Base-by-base conservation (phyloP, 768 basidiomycete genomes). In the Fomitopsis serialis region DNA sequence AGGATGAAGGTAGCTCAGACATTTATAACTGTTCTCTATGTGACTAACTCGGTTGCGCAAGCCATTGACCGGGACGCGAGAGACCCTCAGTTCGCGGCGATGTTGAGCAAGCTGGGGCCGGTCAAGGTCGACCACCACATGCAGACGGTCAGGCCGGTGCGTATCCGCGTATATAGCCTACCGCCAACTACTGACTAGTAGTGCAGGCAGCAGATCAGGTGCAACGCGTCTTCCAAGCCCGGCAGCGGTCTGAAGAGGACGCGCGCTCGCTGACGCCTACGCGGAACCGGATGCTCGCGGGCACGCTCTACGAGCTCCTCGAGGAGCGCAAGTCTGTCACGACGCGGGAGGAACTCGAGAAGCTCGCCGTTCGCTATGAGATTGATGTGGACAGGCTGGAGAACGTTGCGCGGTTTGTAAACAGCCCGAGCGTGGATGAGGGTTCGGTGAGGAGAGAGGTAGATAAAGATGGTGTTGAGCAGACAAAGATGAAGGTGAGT, bases 11-110 rank as follows among this genome's bases (percentile, higher is more conserved):
- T 78, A 49, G n/a, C n/a, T n/a, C n/a, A n/a, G n/a, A 32, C 44
- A 6, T 10, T 13, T 5, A 1, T 7, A 6, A 2, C 8, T 15
- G 36, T 3, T 19, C 4, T 23, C 5, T 19, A 21, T 36, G 17
- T 19, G 11, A 37, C 8, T 32, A 37, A 44, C 35, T 9, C 12
- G 15, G 21, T 27, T 34, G 17, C 42, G 42, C 42, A 58, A 89
- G 87, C 72, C 8, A 82, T 89, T 60, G 74, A 80, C 51, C 69
- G 63, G 50, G 88, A 92, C 59, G 76, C 80, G n/a, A 74, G 72
- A 51, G 89, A 93, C 61, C 86, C 87, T 1, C 79, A 89, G 24
- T 79, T 92, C 48, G 65, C 87, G 59, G 73, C 78, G 34, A 89
- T 87, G 58, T 68, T 93, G 47, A 78, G 58, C 58, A 72, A 67